Evolutionary conservation across 768 basidiomycete species (phyloP).

Genomic region (Collybia sordida): DNA sequence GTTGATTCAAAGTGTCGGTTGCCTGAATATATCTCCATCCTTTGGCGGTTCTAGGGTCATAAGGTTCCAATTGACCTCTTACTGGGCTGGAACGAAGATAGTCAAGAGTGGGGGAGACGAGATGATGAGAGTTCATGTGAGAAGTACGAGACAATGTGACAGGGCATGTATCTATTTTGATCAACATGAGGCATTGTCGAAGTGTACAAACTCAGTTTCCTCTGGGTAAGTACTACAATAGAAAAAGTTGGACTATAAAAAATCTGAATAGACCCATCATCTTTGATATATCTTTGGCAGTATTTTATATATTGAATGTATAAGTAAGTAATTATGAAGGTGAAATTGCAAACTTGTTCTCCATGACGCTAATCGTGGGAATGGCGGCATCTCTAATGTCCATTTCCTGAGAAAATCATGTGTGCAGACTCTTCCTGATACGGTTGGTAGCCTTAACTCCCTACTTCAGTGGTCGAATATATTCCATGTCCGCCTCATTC

Average conservation of each 20-base stretch:
- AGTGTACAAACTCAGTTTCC: no score
- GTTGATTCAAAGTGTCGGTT: constrained; percentile 74
- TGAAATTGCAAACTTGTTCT: background rate
- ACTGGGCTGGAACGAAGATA: constrained; percentile 65
- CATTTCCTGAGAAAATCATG: no score
- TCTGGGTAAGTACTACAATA: no score
- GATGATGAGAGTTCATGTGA: constrained; percentile 13
- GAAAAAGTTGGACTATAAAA: no score
- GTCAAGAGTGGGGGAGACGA: constrained; percentile 36
- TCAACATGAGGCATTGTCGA: constrained; percentile 6
- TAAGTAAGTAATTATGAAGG: no score
- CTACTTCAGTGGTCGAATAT: constrained; percentile 2
- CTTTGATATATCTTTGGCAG: no score
- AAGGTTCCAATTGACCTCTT: constrained; percentile 74
- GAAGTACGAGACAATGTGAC: constrained; percentile 11
- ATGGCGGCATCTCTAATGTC: background rate
- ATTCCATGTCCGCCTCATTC: constrained; percentile 58
- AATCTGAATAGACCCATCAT: no score
- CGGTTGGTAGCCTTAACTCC: no score
- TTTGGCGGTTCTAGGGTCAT: constrained; percentile 49
- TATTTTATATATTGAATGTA: no score
- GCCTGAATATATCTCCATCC: constrained; percentile 76
- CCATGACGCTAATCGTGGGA: background rate
- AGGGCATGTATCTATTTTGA: constrained; percentile 10
- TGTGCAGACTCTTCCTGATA: no score